Evolutionary conservation across 2,329 filamentous ascomycete species (phyloP).

Genomic region (Niveomyces coronatus): DNA sequence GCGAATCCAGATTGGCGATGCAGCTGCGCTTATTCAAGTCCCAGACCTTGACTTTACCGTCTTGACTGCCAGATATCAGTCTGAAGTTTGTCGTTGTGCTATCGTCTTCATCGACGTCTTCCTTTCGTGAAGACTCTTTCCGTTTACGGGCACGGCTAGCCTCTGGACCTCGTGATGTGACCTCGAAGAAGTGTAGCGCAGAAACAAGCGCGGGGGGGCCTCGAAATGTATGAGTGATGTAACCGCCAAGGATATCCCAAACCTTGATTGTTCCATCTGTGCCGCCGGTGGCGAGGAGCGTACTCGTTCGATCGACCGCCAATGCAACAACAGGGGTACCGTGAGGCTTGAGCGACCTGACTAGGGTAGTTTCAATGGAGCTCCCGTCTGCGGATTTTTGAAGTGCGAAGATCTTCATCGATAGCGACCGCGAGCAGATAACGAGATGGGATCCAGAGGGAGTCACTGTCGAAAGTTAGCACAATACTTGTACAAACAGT

Average conservation of each 20-base stretch:
- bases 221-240: slow-evolving; percentile 88
- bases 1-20: slow-evolving; percentile 72
- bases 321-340: slow-evolving; percentile 80
- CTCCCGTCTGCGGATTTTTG: slow-evolving; percentile 45
- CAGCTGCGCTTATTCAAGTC: slow-evolving; percentile 76
- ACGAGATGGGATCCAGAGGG: slow-evolving; percentile 81
- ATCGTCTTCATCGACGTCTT: slow-evolving; percentile 28
- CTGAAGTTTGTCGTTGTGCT: slow-evolving; percentile 50
- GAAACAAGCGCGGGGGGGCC: slow-evolving; percentile 88
- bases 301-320: slow-evolving; percentile 76
- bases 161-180: slow-evolving; percentile 36
- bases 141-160: slow-evolving; percentile 17
- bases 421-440: slow-evolving; percentile 87
- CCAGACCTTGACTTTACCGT: slow-evolving; percentile 87
- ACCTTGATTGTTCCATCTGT: slow-evolving; percentile 93
- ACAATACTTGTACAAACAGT: slow-evolving; percentile 2
- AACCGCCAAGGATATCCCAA: slow-evolving; percentile 88
- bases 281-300: slow-evolving; percentile 81
- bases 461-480: slow-evolving; percentile 49
- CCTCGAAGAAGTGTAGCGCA: slow-evolving; percentile 82
- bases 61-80: slow-evolving; percentile 84
- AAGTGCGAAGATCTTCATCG: slow-evolving; percentile 84
- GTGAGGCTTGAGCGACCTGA: slow-evolving; percentile 81
- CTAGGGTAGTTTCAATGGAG: slow-evolving; percentile 53
- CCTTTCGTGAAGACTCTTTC: slow-evolving; percentile 23